Base-by-base conservation (phyloP, 805 yeast species). In the Kuraishia molischiana region DNA sequence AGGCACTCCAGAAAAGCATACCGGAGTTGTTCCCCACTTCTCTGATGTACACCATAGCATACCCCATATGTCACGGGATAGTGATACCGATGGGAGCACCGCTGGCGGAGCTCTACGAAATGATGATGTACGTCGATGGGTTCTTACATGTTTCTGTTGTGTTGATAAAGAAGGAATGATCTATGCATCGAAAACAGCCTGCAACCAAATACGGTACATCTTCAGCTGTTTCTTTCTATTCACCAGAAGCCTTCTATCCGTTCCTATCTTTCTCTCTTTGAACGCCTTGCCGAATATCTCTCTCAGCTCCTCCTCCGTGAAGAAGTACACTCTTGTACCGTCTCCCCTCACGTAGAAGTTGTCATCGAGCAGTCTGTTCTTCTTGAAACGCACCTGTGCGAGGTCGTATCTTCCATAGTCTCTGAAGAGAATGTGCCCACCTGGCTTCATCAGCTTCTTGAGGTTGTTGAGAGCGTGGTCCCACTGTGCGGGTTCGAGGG, bases 171-270 rank as follows among this genome's bases (percentile, higher is more conserved):
- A 31, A 44, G 4, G 19, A 15, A 17, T 24, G 13, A 20, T 19
- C 13, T 19, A 35, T 17, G 32, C 61, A 38, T 64, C 70, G 56
- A 90, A 90, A 19, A 85, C 87, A 1, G 92, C 97, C 62, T 92
- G 98, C 40, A 92, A 62, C 98, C 98, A 92, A 41, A 87, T 85
- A 51, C 98, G 69, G 56, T 85, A 92, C 98, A 92, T 92, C 61
- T 92, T 92, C 45, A 92, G 62, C 57, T 83, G 83, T 54, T 90
- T 80, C 61, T 90, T 89, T 51, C 98, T 71, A 57, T 92, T 92
- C 19, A 92, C 97, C 45, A 92, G 65, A 49, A 92, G 66, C 49
- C 98, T 66, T 55, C 96, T 73, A 62, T 92, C 98, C 1, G 95
- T 83, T 1, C 85, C 97, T 30, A 92, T 80, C 54, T 72, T 80